Base-by-base conservation (phyloP, 73 alveolate genomes). In the Effrenium voratum region DNA sequence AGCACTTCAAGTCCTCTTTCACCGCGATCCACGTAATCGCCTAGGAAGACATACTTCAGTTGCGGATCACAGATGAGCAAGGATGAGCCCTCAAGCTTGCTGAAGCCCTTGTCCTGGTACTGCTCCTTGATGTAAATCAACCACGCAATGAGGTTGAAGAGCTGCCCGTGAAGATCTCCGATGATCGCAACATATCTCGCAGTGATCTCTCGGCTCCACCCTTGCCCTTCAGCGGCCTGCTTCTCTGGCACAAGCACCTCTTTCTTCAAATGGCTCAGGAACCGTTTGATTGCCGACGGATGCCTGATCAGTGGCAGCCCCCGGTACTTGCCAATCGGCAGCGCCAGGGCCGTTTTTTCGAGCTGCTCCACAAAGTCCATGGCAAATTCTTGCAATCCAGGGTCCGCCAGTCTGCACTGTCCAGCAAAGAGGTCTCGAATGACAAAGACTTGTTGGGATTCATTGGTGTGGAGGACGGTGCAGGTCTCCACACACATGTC, bases 81-180 rank as follows among this genome's bases (percentile, higher is more conserved):
- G 19, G 66, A 16, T 24, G 94, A 86, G 26, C 94, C 94, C 1
- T 60, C 84, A 0, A 86, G 83, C 49, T 6, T 6, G 34, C 38
- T 59, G 49, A 60, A 44, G 28, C 83, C 94, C 40, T 59, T 28
- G 50, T 30, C 84, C 94, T 59, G 6, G 84, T 60, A 60, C 3
- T 16, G 3, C 19, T 59, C 46, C 47, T 60, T 59, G 66, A 86
- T 60, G 36, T 28, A 2, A 28, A 59, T 22, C 66, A 86, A 44
- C 68, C 41, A 60, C 24, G 94, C 82, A 10, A 86, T 40, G 82
- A 86, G 94, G 57, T 86, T 86, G 83, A 59, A 86, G 83, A 86
- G 94, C 68, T 86, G 94, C 26, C 83, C 94, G 49, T 86, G 94
- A 86, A 86, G 94, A 63, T 86, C 94, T 28, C 94, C 94, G 28